Conservation (phyloP, 2,329 filamentous ascomycete species). For the Zasmidium angulare region DNA sequence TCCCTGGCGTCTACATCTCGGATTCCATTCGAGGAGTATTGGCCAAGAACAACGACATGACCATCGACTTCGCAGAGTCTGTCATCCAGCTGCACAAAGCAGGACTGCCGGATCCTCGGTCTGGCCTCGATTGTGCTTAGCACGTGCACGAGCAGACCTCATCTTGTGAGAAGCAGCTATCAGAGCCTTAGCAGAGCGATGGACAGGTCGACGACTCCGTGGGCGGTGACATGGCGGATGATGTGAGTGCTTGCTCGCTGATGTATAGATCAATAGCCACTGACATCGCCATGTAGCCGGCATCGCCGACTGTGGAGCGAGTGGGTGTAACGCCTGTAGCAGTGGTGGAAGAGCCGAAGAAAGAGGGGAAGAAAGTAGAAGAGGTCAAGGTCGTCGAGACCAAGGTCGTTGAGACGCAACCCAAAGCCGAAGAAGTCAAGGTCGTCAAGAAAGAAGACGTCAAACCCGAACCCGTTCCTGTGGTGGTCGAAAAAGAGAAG, state of each 20-base stretch:
- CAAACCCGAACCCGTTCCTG: neutral
- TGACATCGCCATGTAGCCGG: neutral
- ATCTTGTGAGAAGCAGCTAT: slow-evolving; percentile 8
- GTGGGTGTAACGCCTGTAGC: neutral
- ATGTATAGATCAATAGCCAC: neutral
- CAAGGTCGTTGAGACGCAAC: neutral
- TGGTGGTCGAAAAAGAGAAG: neutral
- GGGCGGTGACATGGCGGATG: slow-evolving; percentile 1
- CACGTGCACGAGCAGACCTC: slow-evolving; percentile 29
- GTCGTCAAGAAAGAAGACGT: slow-evolving; percentile 1
- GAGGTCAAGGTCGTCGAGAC: neutral
- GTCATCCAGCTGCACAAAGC: slow-evolving; percentile 29
- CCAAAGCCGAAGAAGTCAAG: neutral
- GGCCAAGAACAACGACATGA: slow-evolving; percentile 27
- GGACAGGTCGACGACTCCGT: slow-evolving; percentile 5
- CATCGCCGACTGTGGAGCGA: neutral
- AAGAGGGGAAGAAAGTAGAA: neutral
- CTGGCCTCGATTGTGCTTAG: slow-evolving; percentile 30
- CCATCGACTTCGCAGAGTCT: slow-evolving; percentile 32
- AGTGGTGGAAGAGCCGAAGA: neutral
- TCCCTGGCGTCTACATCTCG: slow-evolving; percentile 20
- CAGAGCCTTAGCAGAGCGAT: slow-evolving; percentile 24
- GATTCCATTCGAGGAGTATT: slow-evolving; percentile 30
- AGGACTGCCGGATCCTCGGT: slow-evolving; percentile 30
- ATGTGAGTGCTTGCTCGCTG: neutral